Percentiles rank a stretch among this genome's conserved stretches.
Conservation (phyloP, 345 rosid species). For the Syzygium aqueum region DNA sequence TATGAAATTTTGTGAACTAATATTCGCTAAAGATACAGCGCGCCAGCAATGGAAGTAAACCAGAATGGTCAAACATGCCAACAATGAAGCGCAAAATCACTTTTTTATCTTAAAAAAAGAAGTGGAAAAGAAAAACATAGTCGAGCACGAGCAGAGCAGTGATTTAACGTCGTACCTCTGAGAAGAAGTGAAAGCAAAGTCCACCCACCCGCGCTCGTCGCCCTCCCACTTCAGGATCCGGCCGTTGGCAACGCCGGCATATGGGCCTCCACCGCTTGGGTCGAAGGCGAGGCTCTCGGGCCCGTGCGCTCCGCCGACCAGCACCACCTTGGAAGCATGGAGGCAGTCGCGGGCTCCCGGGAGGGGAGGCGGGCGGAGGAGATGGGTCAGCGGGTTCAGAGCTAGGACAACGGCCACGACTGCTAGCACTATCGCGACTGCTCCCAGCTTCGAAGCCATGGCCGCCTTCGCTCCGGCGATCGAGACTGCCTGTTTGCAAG, state of each 20-base stretch:
- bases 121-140: not conserved
- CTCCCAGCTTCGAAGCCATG: not conserved
- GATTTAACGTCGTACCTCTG: slow-evolving; percentile 17
- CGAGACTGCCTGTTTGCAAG: not conserved
- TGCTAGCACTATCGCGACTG: not conserved
- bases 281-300: slow-evolving; percentile 30
- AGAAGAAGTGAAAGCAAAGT: slow-evolving; percentile 47
- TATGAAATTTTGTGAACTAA: too few species aligned
- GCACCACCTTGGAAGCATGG: slow-evolving; percentile 3
- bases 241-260: slow-evolving; percentile 20
- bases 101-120: not conserved
- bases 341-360: slow-evolving; percentile 1
- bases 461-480: not conserved
- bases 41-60: too few species aligned
- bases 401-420: not conserved
- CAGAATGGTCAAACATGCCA: not conserved
- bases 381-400: not conserved
- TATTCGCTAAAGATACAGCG: too few species aligned
- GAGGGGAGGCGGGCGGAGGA: not conserved
- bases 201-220: slow-evolving; percentile 29
- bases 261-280: slow-evolving; percentile 21
- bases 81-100: not conserved
- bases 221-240: slow-evolving; percentile 43
- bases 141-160: not conserved
- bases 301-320: slow-evolving; percentile 4